Evolutionary conservation across 2,329 filamentous ascomycete species (phyloP), one percentile per base, ranked within the genome.

Genomic region (Paracamarosporium sp.): DNA sequence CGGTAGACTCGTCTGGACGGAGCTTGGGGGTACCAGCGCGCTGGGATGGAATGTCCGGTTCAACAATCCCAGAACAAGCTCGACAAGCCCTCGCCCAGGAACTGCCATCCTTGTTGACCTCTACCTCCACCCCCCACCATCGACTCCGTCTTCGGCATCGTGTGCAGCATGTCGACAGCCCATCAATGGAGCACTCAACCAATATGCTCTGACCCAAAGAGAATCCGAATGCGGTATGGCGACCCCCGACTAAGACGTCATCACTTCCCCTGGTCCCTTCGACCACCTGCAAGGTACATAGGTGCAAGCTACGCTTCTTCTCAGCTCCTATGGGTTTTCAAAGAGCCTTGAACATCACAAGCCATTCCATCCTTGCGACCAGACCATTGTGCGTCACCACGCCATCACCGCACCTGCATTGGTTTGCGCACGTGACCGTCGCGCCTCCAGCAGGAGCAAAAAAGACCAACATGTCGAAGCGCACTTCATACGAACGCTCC

Each of bases 401-500:
- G n/a, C 9, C 31, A 17, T 46, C 28, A 38, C 15, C 27, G 5
- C 27, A 20, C 9, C 5, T 11, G 9, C 15, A 12, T 33, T 27
- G 17, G 27, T 13, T 5, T 15, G 7, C 13, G 17, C 7, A 25
- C 17, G 13, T 31, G 24, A 8, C n/a, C 17, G 5, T 20, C 30
- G n/a, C n/a, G n/a, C n/a, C n/a, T n/a, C n/a, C n/a, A n/a, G 38
- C 45, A 36, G 55, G 17, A 46, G n/a, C 52, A 35, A 41, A 60
- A 36, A 57, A 28, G 24, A 24, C 50, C 57, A 41, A 47, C 20
- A 72, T 71, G 66, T 71, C 71, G 13, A 74, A 75, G 57, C 61
- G 71, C 52, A 70, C 65, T 15, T 61, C 70, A 5, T 73, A 73
- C 53, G 59, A 70, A 15, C 67, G 66, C 22, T 67, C 69, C n/a